phyloP scores from a whole-genome alignment of 306 rosid species.

The Sophora flavescens region DNA sequence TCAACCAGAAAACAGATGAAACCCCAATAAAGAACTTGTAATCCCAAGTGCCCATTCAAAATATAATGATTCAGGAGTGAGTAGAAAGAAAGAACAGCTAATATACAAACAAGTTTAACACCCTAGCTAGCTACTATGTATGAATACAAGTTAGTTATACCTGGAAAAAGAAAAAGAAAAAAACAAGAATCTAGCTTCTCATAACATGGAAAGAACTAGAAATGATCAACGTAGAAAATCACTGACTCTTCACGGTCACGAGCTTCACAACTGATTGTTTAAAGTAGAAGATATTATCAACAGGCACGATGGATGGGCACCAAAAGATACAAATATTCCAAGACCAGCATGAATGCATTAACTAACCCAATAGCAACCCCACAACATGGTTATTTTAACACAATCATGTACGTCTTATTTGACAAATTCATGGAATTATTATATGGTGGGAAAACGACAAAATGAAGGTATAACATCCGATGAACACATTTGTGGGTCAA shows the following conservation, averaged over 20 bases:
- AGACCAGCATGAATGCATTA: not conserved
- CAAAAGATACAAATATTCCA: not conserved
- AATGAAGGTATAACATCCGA: not conserved
- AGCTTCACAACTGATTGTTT: not conserved
- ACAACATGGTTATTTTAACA: not conserved
- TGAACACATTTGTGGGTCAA: slow-evolving; percentile 11
- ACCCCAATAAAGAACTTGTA: slow-evolving; percentile 42
- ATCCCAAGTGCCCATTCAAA: slow-evolving; percentile 43
- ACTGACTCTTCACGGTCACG: not conserved
- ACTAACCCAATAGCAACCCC: not conserved
- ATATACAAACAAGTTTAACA: not conserved
- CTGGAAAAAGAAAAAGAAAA: not conserved
- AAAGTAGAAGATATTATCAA: not conserved
- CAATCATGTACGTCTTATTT: slow-evolving; percentile 10
- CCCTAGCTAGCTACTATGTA: not conserved
- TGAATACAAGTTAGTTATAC: not conserved
- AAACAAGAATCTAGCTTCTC: not conserved
- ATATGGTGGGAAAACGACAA: not conserved
- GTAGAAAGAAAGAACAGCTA: not conserved
- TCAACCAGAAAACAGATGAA: slow-evolving; percentile 46
- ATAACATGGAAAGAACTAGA: not conserved
- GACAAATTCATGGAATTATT: slow-evolving; percentile 32
- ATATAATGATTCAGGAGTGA: not conserved
- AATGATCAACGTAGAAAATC: not conserved
- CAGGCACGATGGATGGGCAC: not conserved